These are phyloP conservation scores for Dothideomycetes sp. DNA, from an alignment of 2,329 filamentous ascomycete genomes.

Conservation along the genomic window DNA sequence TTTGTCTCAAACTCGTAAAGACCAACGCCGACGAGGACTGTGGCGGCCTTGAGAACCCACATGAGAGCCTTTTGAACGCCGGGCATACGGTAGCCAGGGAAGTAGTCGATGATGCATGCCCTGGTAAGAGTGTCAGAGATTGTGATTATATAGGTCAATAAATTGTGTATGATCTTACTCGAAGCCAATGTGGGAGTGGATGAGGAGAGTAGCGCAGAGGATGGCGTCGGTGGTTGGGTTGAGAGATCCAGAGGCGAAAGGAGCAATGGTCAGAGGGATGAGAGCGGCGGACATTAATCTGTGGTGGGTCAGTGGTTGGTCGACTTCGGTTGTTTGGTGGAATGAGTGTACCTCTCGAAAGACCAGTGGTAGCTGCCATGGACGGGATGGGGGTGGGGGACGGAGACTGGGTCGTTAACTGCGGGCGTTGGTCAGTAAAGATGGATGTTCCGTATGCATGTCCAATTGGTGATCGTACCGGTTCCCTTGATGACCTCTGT, in stretches of 20 bases:
- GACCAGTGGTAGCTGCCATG: conserved; percentile 99
- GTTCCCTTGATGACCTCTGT: conserved; percentile 65
- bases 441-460: too few relatives aligned
- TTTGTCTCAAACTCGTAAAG: conserved; percentile 99
- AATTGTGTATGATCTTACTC: conserved; percentile 40
- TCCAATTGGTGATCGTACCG: too few relatives aligned
- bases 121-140: conserved; percentile 24
- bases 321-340: background rate
- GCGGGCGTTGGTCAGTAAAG: too few relatives aligned
- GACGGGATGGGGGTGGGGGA: conserved; percentile 60
- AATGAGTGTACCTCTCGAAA: conserved; percentile 57
- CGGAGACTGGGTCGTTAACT: conserved; percentile 78
- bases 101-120: conserved; percentile 77
- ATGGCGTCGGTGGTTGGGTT: conserved; percentile 83
- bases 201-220: conserved; percentile 69
- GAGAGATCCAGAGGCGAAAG: conserved; percentile 83
- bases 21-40: conserved; percentile 71
- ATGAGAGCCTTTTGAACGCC: conserved; percentile 53
- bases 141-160: background rate
- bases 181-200: conserved; percentile 95
- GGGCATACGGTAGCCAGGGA: conserved; percentile 62
- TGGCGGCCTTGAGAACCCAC: conserved; percentile 71
- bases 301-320: background rate
- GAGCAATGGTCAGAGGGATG: conserved; percentile 76
- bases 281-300: conserved; percentile 70